Base-by-base conservation (phyloP, 208 protist genomes). In the Novymonas esmeraldas region DNA sequence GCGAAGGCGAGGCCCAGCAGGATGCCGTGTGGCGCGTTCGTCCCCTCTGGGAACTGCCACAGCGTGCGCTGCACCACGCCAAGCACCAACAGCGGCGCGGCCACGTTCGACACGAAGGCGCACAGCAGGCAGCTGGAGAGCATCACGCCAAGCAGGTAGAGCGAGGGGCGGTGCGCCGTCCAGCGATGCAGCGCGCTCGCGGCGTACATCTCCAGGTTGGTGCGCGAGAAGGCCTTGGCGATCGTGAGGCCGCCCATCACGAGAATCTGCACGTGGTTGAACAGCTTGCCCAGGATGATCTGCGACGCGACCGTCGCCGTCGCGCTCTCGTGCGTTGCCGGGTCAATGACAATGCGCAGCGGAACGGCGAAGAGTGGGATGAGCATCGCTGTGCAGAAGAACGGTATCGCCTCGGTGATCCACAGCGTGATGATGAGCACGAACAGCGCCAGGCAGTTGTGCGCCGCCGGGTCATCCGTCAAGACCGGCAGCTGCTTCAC, bases 91-190 rank as follows among this genome's bases (percentile, higher is more conserved):
- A 98, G 65, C 42, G 95, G 94, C 0, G 93, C 91, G 7, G 94
- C 90, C 36, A 97, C 87, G 65, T 98, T 98, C 9, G 93, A 97
- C 26, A 98, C 86, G 56, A 95, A 89, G 41, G 87, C 90, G 65
- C 89, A 97, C 28, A 95, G 62, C 58, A 93, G 44, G 59, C 91
- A 91, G 64, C 88, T 91, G 29, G 68, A 65, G 13, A 95, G 46
- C 92, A 98, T 98, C n/a, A 98, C 71, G 36, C 80, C 88, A 6
- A 98, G 82, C 24, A 98, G 67, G 76, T 98, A 98, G 1, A 93
- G 36, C 4, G 72, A 31, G 3, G 95, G 95, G 13, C 87, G 72
- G 58, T 94, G 84, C 18, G 82, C 94, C 9, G 89, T 90, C 36
- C 79, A 82, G 16, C 78, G 78, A 46, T 95, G 92, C 31, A 98